phyloP scores from a whole-genome alignment of 2,329 filamentous ascomycete genomes.

The Calonectria honghensis region DNA sequence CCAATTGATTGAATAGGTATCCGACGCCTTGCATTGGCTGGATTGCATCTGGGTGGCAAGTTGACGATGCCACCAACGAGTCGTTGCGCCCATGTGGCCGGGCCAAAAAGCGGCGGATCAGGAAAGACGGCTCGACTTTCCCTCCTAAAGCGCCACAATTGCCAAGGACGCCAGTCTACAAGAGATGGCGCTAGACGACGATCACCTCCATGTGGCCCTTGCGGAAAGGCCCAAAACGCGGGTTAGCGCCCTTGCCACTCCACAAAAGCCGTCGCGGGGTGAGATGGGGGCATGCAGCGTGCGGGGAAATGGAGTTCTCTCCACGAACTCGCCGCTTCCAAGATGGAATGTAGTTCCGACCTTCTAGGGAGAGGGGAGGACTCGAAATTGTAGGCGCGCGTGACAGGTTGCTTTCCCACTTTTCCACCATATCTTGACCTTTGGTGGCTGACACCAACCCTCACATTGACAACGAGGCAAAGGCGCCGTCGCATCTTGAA shows the following conservation, averaged over 20 bases:
- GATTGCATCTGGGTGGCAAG: not conserved
- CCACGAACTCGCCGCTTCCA: not conserved
- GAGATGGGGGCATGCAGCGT: not conserved
- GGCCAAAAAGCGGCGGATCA: not conserved
- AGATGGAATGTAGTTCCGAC: slow-evolving; percentile 28
- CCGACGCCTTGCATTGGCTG: not conserved
- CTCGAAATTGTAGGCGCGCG: not conserved
- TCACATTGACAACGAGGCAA: not conserved
- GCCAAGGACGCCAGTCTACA: not conserved
- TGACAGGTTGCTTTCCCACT: slow-evolving; percentile 1
- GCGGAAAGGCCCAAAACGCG: slow-evolving; percentile 16
- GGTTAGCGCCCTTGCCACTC: slow-evolving; percentile 1
- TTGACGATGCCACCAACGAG: not conserved
- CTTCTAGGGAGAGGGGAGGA: not conserved
- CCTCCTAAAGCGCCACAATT: not conserved
- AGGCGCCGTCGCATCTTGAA: not conserved
- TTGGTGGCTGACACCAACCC: not conserved
- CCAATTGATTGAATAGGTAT: not conserved
- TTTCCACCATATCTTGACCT: not conserved
- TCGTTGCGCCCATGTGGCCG: not conserved
- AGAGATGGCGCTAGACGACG: not conserved
- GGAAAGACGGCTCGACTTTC: slow-evolving; percentile 33
- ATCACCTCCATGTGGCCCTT: slow-evolving; percentile 16
- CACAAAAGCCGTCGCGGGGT: not conserved
- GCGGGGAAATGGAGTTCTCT: slow-evolving; percentile 23